phyloP scores from a whole-genome alignment of 108 stramenopile species.

The Nitzschia palea region DNA sequence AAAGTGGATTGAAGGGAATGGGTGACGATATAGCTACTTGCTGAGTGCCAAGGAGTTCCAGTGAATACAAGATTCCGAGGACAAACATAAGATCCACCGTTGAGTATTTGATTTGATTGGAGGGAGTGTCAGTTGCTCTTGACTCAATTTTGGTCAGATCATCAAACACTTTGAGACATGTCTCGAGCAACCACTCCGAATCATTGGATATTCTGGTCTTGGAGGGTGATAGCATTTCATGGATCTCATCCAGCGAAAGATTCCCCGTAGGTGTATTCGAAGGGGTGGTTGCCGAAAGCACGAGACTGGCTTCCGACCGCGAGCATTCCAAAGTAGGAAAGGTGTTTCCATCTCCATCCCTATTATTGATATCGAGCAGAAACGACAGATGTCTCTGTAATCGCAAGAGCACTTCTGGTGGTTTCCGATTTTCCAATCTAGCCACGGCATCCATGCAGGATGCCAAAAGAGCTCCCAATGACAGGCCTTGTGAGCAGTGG shows the following conservation, averaged over 20 bases:
- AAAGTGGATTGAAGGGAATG: conserved; percentile 10
- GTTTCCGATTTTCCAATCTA: neutral
- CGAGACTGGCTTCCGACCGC: too few relatives aligned
- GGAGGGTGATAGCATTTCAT: neutral
- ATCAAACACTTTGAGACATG: neutral
- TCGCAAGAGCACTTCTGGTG: neutral
- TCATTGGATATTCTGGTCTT: neutral
- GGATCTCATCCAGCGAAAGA: neutral
- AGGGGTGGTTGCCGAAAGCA: neutral
- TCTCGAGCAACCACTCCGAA: neutral
- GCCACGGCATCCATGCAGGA: neutral
- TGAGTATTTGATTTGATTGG: neutral
- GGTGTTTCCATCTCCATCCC: too few relatives aligned
- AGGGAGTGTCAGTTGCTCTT: neutral
- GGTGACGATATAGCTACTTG: neutral
- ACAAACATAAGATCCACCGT: neutral
- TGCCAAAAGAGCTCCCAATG: neutral
- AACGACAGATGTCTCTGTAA: neutral
- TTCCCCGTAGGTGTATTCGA: too few relatives aligned
- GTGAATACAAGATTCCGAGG: conserved; percentile 7
- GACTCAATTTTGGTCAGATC: neutral
- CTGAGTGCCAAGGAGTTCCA: conserved; percentile 3
- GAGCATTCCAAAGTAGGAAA: too few relatives aligned
- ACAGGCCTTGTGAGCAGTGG: neutral
- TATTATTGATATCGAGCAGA: neutral